phyloP scores from a whole-genome alignment of 2,329 filamentous ascomycete species.

The Diplodia corticola region DNA sequence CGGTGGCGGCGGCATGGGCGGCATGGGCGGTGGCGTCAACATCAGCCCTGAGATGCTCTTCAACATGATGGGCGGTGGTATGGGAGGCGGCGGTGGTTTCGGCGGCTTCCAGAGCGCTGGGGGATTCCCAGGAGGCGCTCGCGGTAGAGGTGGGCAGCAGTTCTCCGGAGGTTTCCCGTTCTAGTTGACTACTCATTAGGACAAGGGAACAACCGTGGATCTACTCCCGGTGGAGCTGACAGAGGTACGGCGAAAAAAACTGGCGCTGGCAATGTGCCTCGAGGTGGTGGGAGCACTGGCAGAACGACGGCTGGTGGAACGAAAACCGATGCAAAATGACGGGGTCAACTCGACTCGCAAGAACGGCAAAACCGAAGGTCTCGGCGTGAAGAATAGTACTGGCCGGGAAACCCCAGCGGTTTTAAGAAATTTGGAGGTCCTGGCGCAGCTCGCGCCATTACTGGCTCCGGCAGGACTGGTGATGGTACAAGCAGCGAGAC shows the following conservation, averaged over 20 bases:
- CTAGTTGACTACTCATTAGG: conserved; percentile 14
- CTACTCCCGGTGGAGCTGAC: neutral
- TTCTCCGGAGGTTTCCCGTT: conserved; percentile 18
- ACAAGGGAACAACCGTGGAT: neutral
- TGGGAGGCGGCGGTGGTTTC: conserved; percentile 10
- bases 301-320: neutral
- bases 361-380: neutral
- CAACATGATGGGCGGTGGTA: conserved; percentile 22
- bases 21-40: conserved; percentile 53
- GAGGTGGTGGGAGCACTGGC: conserved; percentile 14
- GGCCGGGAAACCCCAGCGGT: neutral
- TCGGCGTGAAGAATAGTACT: neutral
- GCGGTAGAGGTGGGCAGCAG: conserved; percentile 15
- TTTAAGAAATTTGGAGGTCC: neutral
- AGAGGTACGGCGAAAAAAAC: neutral
- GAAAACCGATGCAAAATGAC: neutral
- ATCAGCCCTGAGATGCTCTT: conserved; percentile 37
- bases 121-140: conserved; percentile 7
- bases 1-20: conserved; percentile 35
- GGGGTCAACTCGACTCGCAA: neutral
- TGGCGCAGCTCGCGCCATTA: neutral
- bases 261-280: conserved; percentile 1
- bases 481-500: neutral
- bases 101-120: conserved; percentile 6
- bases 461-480: neutral